Evolutionary conservation across 495 filamentous ascomycete species (phyloP).

Genomic region (Pyrenopolyporus hunteri): DNA sequence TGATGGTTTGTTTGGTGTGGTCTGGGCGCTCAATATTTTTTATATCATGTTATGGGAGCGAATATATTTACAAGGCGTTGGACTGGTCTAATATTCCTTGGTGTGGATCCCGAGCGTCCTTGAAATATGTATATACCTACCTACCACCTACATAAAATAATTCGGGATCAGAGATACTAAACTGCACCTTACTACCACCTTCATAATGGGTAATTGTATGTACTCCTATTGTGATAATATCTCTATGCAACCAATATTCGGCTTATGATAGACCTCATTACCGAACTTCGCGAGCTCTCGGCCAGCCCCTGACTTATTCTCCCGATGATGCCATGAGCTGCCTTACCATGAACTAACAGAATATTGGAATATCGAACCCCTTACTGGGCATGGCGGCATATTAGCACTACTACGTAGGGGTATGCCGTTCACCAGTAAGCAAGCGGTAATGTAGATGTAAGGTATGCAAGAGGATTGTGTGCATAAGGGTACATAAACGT

Average conservation of each 20-base stretch:
- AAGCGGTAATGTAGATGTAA: conserved; percentile 2
- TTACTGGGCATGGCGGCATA: not conserved
- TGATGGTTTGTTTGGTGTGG: not conserved
- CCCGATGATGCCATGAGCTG: not conserved
- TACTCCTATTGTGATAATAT: no score
- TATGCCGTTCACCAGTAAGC: conserved; percentile 20
- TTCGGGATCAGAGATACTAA: not conserved
- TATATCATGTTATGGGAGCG: not conserved
- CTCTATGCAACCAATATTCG: no score
- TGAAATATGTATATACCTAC: not conserved
- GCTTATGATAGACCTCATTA: no score
- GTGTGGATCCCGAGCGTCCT: no score
- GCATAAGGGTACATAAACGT: conserved; percentile 7
- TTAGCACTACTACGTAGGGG: not conserved
- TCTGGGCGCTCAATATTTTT: not conserved
- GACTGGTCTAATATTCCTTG: not conserved
- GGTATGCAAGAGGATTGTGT: conserved; percentile 19
- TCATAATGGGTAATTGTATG: no score
- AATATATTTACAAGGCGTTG: conserved; percentile 2
- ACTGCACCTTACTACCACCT: no score
- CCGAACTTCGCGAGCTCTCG: no score
- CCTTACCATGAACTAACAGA: conserved; percentile 2
- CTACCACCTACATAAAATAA: not conserved
- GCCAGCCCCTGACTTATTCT: conserved; percentile 12
- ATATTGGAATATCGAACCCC: not conserved